Base-by-base conservation (phyloP, 106 monocot genomes). In the Triglochin maritima region DNA sequence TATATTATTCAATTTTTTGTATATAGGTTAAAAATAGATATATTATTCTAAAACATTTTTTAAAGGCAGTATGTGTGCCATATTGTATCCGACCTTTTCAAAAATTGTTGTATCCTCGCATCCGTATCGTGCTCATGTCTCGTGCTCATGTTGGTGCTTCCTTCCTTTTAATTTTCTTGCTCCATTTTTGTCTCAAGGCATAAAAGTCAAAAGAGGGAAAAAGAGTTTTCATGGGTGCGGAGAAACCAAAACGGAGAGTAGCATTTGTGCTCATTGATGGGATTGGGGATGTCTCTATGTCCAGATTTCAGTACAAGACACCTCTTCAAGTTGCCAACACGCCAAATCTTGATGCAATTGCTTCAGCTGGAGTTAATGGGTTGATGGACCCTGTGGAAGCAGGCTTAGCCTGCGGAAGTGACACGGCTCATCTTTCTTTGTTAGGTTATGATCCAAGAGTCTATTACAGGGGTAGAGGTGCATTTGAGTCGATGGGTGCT, bases 401-500 rank as follows among this genome's bases (percentile, higher is more conserved):
- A 49, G 90, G 96, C 41, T 70, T 96, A 68, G 96, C 81, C 49
- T 96, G 96, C 68, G 87, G 96, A 6, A 96, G 96, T 61, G 96
- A 96, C 59, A 96, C 96, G 3, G 90, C 96, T 12, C 96, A 91
- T 68, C 85, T 96, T 46, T 96, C 96, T 72, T 48, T 96, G 7
- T 68, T 96, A 53, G 96, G 96, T 3, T 96, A 96, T 74, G 85
- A 96, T 66, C 96, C 96, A 0, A 81, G 90, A 64, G 70, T 86
- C 59, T 96, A 91, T 62, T 96, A 96, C 58, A 79, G 90, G 12
- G 96, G 96, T 42, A 69, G 96, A 57, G 96, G 96, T 54, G 90
- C 96, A 42, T 96, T 91, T 62, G 96, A 96, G 74, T 96, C 96
- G 7, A 96, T 96, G 96, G 96, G 90, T 52, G 88, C 96, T 51